phyloP scores from a whole-genome alignment of 2,329 filamentous ascomycete genomes.

The Hymenoscyphus repandus region DNA sequence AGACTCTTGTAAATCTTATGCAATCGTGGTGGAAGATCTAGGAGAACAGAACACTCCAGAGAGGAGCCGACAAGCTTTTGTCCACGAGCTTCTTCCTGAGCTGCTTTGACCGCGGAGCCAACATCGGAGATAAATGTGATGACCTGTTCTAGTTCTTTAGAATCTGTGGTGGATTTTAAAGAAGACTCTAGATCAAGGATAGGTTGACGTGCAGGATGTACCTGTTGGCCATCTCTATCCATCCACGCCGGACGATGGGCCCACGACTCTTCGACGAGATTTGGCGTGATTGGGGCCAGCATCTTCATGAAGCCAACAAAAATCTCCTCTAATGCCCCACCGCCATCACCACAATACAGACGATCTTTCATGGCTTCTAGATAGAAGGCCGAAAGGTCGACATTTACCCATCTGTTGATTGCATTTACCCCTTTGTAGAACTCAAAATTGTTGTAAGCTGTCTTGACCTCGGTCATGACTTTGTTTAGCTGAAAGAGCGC shows the following conservation, averaged over 20 bases:
- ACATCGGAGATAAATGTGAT: slow-evolving; percentile 20
- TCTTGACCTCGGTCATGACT: slow-evolving; percentile 58
- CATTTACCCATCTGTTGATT: slow-evolving; percentile 76
- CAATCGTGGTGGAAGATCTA: slow-evolving; percentile 40
- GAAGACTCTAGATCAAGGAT: slow-evolving; percentile 18
- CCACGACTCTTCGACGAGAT: slow-evolving; percentile 87
- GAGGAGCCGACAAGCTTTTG: slow-evolving; percentile 74
- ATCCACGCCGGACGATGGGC: slow-evolving; percentile 65
- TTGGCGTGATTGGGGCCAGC: slow-evolving; percentile 73
- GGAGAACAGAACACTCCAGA: slow-evolving; percentile 67
- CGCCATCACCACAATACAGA: slow-evolving; percentile 74
- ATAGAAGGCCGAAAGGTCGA: slow-evolving; percentile 87
- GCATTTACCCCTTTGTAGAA: slow-evolving; percentile 72
- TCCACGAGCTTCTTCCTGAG: slow-evolving; percentile 66
- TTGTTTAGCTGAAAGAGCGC: slow-evolving; percentile 69
- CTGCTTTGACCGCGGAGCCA: slow-evolving; percentile 65
- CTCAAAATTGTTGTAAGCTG: slow-evolving; percentile 65
- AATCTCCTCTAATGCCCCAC: slow-evolving; percentile 60
- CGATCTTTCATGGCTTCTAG: slow-evolving; percentile 89
- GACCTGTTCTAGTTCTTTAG: slow-evolving; percentile 16
- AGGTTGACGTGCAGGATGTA: slow-evolving; percentile 39
- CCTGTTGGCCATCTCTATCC: slow-evolving; percentile 34
- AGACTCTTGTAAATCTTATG: slow-evolving; percentile 26
- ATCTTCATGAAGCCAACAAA: slow-evolving; percentile 70
- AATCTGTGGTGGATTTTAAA: background rate